A percentile compares a stretch with the other conserved stretches of the same genome.
These are phyloP conservation scores for Deinandra increscens DNA, from an alignment of 129 eudicot genomes.

Conservation along the genomic window DNA sequence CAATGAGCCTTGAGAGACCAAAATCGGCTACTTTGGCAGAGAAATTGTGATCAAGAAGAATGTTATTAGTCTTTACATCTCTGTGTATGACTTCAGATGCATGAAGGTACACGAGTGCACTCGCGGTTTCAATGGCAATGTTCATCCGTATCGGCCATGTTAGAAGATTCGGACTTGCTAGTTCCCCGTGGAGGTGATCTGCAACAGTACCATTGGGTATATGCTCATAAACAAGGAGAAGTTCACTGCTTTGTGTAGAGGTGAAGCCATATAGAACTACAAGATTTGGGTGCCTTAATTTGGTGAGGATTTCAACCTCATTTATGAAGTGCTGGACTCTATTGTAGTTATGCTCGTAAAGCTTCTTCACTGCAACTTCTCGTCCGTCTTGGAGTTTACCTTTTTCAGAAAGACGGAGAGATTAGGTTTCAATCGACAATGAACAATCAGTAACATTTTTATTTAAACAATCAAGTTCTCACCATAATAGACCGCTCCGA, in stretches of 20 bases:
- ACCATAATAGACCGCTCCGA: slow-evolving; percentile 64
- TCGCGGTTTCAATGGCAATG: slow-evolving; percentile 75
- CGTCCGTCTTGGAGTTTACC: slow-evolving; percentile 68
- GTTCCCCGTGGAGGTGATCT: slow-evolving; percentile 66
- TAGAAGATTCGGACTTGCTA: slow-evolving; percentile 36
- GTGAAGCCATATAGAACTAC: slow-evolving; percentile 75
- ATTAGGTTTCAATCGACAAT: neutral
- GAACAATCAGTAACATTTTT: neutral
- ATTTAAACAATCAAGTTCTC: slow-evolving; percentile 1
- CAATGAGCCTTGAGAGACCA: slow-evolving; percentile 53
- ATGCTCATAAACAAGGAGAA: slow-evolving; percentile 52
- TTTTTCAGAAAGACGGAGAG: neutral
- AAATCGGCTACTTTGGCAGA: slow-evolving; percentile 57
- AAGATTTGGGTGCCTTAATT: slow-evolving; percentile 52
- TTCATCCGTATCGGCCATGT: slow-evolving; percentile 71
- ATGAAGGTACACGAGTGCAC: slow-evolving; percentile 76
- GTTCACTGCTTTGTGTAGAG: slow-evolving; percentile 48
- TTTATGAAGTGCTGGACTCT: slow-evolving; percentile 63
- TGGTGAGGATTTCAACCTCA: slow-evolving; percentile 58
- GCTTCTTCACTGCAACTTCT: slow-evolving; percentile 33
- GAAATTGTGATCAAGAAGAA: slow-evolving; percentile 44
- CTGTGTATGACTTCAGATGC: slow-evolving; percentile 53
- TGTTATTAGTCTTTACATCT: slow-evolving; percentile 51
- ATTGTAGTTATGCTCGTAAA: slow-evolving; percentile 60
- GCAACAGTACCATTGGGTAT: slow-evolving; percentile 52